A percentile compares a stretch with the other conserved stretches of the same genome.
phyloP scores from a whole-genome alignment of 2,329 filamentous ascomycete species.

The Canariomyces notabilis region DNA sequence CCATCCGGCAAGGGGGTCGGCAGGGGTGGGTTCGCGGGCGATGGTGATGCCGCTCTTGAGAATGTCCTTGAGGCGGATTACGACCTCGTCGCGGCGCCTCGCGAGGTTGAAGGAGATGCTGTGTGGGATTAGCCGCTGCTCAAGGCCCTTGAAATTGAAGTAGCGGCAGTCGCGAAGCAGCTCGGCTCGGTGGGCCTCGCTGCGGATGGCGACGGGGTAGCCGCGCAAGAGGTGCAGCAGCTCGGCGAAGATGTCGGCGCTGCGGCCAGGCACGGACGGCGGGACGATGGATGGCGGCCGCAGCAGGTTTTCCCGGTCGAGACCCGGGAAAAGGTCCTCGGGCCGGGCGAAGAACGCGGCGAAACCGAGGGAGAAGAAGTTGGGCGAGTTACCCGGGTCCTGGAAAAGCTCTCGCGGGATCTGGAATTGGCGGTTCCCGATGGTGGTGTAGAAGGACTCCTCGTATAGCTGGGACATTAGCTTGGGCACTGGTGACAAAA shows the following conservation, averaged over 20 bases:
- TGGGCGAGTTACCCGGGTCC: constrained; percentile 82
- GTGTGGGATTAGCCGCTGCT: constrained; percentile 80
- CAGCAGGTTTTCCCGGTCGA: constrained; percentile 71
- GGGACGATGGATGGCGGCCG: constrained; percentile 83
- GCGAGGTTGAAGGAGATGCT: constrained; percentile 69
- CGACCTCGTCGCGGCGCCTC: constrained; percentile 66
- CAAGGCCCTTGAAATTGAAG: constrained; percentile 86
- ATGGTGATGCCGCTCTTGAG: constrained; percentile 78
- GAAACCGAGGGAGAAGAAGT: constrained; percentile 92
- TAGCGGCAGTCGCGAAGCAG: constrained; percentile 84
- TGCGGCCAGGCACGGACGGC: constrained; percentile 73
- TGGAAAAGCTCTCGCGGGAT: constrained; percentile 85
- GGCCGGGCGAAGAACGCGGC: constrained; percentile 80
- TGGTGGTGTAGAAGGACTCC: constrained; percentile 85
- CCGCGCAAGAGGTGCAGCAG: constrained; percentile 76
- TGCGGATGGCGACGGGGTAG: constrained; percentile 72
- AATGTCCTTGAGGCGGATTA: constrained; percentile 78
- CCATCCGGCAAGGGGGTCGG: constrained; percentile 41
- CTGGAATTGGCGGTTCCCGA: constrained; percentile 81
- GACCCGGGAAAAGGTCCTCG: constrained; percentile 76
- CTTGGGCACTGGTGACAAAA: constrained; percentile 62
- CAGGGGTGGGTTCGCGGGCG: constrained; percentile 39
- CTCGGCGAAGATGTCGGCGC: constrained; percentile 78
- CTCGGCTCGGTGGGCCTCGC: constrained; percentile 69
- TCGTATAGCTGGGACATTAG: constrained; percentile 88